A percentile compares a stretch with the other conserved stretches of the same genome.
Evolutionary conservation across 2,329 filamentous ascomycete genomes (phyloP).

Genomic region (Colletotrichum sansevieriae): DNA sequence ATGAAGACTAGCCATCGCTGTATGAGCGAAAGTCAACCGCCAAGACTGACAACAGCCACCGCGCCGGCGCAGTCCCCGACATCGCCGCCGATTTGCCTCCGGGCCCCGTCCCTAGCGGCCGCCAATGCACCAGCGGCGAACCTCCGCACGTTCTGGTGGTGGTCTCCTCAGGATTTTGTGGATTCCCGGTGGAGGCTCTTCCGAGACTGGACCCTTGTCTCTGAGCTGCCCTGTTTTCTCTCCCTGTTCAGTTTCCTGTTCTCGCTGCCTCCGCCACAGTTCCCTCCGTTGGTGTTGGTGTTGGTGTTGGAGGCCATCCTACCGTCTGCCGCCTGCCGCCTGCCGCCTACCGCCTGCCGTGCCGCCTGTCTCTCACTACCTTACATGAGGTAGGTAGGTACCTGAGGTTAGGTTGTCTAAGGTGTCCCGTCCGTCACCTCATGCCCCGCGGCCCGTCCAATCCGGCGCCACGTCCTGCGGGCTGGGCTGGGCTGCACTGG

Average conservation of each 20-base stretch:
- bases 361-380: background rate
- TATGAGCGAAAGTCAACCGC: too few species aligned
- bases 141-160: background rate
- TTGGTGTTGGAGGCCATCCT: too few species aligned
- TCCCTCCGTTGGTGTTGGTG: background rate
- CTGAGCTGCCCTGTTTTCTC: slow-evolving; percentile 7
- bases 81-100: slow-evolving; percentile 7
- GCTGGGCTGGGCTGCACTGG: too few species aligned
- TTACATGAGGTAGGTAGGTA: too few species aligned
- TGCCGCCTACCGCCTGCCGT: too few species aligned
- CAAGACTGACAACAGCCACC: too few species aligned
- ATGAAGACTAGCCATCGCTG: too few species aligned
- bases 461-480: too few species aligned
- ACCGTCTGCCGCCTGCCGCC: too few species aligned
- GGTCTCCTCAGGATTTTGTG: slow-evolving; percentile 2
- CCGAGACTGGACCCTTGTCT: background rate
- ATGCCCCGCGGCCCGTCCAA: too few species aligned
- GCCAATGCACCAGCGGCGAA: background rate
- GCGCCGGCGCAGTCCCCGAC: background rate
- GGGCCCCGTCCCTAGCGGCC: slow-evolving; percentile 13
- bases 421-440: too few species aligned
- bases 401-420: too few species aligned
- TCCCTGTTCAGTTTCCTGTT: background rate
- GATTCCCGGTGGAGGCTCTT: background rate
- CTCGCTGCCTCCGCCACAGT: background rate